These are phyloP conservation scores for Trametes elegans DNA, from an alignment of 768 basidiomycete genomes.

Conservation along the genomic window DNA sequence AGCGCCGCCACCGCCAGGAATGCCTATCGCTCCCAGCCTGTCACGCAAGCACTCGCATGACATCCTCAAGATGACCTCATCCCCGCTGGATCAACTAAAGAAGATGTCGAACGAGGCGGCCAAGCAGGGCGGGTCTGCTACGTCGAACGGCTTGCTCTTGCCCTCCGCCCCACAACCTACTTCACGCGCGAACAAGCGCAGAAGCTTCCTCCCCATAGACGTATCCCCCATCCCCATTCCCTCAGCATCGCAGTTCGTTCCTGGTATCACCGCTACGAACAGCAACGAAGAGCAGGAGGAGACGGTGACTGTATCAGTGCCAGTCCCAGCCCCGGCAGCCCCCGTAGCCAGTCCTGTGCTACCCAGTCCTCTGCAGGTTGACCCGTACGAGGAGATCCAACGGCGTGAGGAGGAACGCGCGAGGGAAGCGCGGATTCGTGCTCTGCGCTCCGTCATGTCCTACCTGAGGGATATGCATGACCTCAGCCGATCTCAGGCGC, in stretches of 20 bases:
- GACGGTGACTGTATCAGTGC: constrained; percentile 1
- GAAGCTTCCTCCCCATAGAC: constrained; percentile 89
- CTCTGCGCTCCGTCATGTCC: constrained; percentile 89
- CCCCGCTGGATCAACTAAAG: constrained; percentile 18
- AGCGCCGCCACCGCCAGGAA: constrained; percentile 8
- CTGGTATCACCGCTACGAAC: constrained; percentile 45
- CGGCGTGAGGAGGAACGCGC: constrained; percentile 71
- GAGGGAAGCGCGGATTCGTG: constrained; percentile 71
- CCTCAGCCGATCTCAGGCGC: constrained; percentile 63
- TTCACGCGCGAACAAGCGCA: constrained; percentile 61
- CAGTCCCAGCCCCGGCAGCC: no score
- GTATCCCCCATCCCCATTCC: constrained; percentile 64
- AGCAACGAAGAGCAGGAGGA: constrained; percentile 35
- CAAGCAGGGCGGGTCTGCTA: constrained; percentile 15
- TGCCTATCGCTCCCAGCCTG: constrained; percentile 15
- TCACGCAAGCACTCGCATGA: constrained; percentile 15
- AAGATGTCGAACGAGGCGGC: constrained; percentile 25
- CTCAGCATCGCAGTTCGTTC: constrained; percentile 59
- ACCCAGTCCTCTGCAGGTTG: constrained; percentile 42
- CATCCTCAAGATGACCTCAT: constrained; percentile 13
- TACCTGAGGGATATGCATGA: constrained; percentile 97
- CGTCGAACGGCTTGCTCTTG: constrained; percentile 35
- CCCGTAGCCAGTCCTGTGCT: constrained; percentile 8
- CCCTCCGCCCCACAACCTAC: constrained; percentile 40
- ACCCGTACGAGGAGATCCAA: constrained; percentile 44